A percentile compares a stretch with the other conserved stretches of the same genome.
These are phyloP conservation scores for Stereocaulon alpinum DNA, from an alignment of 495 filamentous ascomycete species.

Conservation along the genomic window DNA sequence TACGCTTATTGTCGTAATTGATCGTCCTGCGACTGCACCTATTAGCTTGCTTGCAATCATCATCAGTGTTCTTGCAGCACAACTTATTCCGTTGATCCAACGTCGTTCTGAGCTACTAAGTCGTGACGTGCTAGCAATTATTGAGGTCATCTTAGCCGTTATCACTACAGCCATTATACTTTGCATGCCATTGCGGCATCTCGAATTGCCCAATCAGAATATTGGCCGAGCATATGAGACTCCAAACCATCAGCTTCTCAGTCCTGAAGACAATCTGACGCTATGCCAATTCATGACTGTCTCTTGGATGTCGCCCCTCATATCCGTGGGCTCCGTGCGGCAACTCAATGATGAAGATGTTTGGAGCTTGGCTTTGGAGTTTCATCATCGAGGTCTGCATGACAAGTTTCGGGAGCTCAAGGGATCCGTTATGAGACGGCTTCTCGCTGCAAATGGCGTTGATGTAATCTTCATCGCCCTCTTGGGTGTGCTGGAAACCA, in stretches of 20 bases:
- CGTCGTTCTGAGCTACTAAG: constrained; percentile 20
- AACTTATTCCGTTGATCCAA: constrained; percentile 31
- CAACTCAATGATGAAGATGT: constrained; percentile 69
- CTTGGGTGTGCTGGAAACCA: constrained; percentile 51
- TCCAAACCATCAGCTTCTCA: constrained; percentile 52
- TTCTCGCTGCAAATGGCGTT: constrained; percentile 61
- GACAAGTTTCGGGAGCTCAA: constrained; percentile 59
- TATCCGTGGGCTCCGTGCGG: constrained; percentile 46
- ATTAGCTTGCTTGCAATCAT: constrained; percentile 33
- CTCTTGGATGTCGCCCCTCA: constrained; percentile 71
- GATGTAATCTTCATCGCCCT: constrained; percentile 58
- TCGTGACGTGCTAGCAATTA: constrained; percentile 31
- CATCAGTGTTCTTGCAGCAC: constrained; percentile 25
- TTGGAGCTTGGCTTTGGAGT: constrained; percentile 64
- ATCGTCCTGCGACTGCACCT: constrained; percentile 40
- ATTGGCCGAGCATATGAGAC: constrained; percentile 49
- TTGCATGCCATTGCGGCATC: constrained; percentile 62
- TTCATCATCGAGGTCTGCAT: constrained; percentile 63
- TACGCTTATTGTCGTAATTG: constrained; percentile 35
- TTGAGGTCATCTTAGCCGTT: constrained; percentile 35
- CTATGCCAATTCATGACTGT: constrained; percentile 76
- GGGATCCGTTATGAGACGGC: constrained; percentile 57
- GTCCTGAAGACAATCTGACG: constrained; percentile 70
- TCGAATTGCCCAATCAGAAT: constrained; percentile 42
- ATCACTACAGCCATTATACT: constrained; percentile 43